Conservation (phyloP, 768 basidiomycete species). For the Xanthoconium stramineum region DNA sequence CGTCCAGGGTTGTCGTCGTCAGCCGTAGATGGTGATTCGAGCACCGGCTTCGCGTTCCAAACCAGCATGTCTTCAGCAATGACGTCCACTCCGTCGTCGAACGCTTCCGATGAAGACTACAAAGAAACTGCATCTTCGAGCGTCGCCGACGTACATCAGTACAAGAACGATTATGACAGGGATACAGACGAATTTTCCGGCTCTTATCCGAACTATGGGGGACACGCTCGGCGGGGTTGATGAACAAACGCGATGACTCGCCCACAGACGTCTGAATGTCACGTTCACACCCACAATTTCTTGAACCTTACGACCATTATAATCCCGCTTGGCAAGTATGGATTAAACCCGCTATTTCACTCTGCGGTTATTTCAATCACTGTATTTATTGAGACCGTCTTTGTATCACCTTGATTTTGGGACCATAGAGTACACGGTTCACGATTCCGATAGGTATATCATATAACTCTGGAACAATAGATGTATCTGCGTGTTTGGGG, state of each 20-base stretch:
- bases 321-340: slow-evolving; percentile 9
- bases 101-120: slow-evolving; percentile 28
- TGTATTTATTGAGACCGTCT: slow-evolving; percentile 18
- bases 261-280: background rate
- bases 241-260: background rate
- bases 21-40: slow-evolving; percentile 16
- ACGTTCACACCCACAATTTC: slow-evolving; percentile 7
- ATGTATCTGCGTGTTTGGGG: slow-evolving; percentile 41
- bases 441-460: slow-evolving; percentile 83
- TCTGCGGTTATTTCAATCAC: slow-evolving; percentile 6
- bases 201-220: slow-evolving; percentile 11
- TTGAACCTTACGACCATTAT: slow-evolving; percentile 14
- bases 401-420: slow-evolving; percentile 17
- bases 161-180: slow-evolving; percentile 26
- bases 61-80: slow-evolving; percentile 35
- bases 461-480: slow-evolving; percentile 62
- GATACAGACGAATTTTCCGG: slow-evolving; percentile 12
- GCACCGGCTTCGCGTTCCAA: slow-evolving; percentile 33
- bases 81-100: slow-evolving; percentile 35
- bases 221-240: background rate
- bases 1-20: slow-evolving; percentile 11
- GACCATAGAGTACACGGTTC: slow-evolving; percentile 65
- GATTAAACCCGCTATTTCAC: slow-evolving; percentile 1
- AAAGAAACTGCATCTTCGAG: slow-evolving; percentile 36
- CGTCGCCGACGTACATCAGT: slow-evolving; percentile 27